phyloP scores from a whole-genome alignment of 768 basidiomycete genomes.

The Lactifluus echinatus region DNA sequence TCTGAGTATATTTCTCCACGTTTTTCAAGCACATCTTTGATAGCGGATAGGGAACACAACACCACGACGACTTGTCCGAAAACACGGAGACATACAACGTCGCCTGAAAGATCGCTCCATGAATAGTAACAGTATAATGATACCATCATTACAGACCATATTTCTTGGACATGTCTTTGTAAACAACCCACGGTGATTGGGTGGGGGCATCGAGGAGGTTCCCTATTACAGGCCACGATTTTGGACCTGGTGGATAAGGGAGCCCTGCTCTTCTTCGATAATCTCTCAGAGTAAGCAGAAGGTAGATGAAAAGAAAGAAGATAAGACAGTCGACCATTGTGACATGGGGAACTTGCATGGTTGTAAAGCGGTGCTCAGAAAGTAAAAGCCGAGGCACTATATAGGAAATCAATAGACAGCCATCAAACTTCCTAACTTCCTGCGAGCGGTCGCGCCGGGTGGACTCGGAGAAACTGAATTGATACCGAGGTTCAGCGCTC shows the following conservation, averaged over 20 bases:
- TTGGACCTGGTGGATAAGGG: neutral
- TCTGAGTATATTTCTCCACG: conserved; percentile 19
- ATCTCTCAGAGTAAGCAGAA: neutral
- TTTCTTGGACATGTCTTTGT: neutral
- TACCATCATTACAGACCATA: no score
- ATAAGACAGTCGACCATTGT: neutral
- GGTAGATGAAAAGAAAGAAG: neutral
- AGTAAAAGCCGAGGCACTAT: no score
- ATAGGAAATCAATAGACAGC: neutral
- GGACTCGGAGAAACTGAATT: no score
- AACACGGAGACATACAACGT: neutral
- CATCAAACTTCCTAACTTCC: no score
- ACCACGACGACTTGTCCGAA: neutral
- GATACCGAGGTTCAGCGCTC: no score
- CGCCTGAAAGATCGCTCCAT: neutral
- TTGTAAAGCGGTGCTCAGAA: no score
- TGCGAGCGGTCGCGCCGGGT: no score
- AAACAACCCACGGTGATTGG: neutral
- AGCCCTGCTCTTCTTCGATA: neutral
- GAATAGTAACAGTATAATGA: no score
- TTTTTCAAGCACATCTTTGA: conserved; percentile 1
- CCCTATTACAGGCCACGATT: neutral
- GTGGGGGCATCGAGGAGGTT: neutral
- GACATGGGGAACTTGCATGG: neutral
- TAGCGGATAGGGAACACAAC: neutral